Evolutionary conservation across 2,329 filamentous ascomycete species (phyloP), one percentile per base, ranked within the genome.

Genomic region (Falciphora oryzae): DNA sequence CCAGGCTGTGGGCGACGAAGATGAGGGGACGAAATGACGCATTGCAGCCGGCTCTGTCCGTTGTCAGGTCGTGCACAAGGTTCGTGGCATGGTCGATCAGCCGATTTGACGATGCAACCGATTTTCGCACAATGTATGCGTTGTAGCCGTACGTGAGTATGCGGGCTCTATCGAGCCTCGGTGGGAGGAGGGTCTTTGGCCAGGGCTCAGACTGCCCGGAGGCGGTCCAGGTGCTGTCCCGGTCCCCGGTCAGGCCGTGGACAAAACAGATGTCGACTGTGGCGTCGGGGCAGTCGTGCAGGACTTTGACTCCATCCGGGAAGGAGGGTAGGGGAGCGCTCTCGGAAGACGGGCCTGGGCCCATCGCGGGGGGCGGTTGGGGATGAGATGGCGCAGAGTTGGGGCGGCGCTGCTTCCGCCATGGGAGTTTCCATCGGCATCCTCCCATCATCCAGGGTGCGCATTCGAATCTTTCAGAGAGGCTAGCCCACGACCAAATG

Each of bases 131-230:
- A 0, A 76, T 62, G 29, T 75, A 72, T n/a, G 73, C 73, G 38
- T 77, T 72, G 66, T 80, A 80, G 22, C 78, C 78, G 35, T 73
- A 79, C 0, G 75, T 76, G 27, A 79, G 70, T 5, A 79, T 69
- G 18, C 77, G 74, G 25, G 74, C 74, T 1, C 66, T 71, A 1
- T 16, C 14, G 35, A 79, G 65, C 63, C 70, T 69, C 0, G 59
- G 27, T 1, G 75, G 71, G 0, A 79, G 71, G 25, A 79, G 68
- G 0, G 67, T 67, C 63, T 71, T 57, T 0, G 75, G 75, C 77
- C 77, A 79, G 2, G 75, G 73, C n/a, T 60, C 61, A 16, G 38
- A 44, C 22, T 68, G 68, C 3, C 69, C 71, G 0, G 67, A 53
- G 7, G 72, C 73, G 10, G 73, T 77, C 78, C 77, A 80, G 3